Evolutionary conservation across 495 filamentous ascomycete species (phyloP).

Genomic region (Jackrogersella multiformis): DNA sequence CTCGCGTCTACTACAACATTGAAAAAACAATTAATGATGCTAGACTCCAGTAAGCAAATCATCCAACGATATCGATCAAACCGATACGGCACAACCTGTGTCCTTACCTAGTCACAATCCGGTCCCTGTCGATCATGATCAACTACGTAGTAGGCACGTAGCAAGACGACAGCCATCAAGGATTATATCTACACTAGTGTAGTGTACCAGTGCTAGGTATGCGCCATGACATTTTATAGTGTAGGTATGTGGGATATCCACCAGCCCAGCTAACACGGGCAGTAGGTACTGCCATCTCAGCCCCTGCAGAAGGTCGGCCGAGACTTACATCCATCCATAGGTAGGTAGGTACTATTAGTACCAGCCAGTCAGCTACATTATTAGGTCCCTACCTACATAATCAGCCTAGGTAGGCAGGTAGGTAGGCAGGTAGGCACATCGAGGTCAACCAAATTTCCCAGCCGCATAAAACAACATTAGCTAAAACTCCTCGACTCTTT

Average conservation of each 20-base stretch:
- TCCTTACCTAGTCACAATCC: conserved; percentile 20
- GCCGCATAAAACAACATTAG: conserved; percentile 17
- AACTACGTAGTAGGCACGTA: conserved; percentile 17
- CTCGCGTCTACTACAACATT: neutral
- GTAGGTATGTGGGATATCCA: conserved; percentile 18
- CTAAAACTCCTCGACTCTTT: neutral
- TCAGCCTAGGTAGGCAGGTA: no score
- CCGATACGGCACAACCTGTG: conserved; percentile 11
- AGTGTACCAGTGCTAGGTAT: conserved; percentile 12
- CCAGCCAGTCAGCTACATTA: no score
- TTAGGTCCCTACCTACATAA: no score
- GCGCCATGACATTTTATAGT: conserved; percentile 32
- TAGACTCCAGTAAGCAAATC: conserved; percentile 24
- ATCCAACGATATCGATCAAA: conserved; percentile 27
- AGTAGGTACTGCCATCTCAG: conserved; percentile 20
- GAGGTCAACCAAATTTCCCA: conserved; percentile 11
- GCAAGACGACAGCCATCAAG: neutral
- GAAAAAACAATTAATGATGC: conserved; percentile 6
- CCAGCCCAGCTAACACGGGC: no score
- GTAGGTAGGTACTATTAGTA: no score
- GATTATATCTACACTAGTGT: no score
- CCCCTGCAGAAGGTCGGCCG: conserved; percentile 21
- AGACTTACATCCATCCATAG: no score
- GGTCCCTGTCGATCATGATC: conserved; percentile 41
- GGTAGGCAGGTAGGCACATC: no score